Percentiles rank a stretch among this genome's conserved stretches.
These are phyloP conservation scores for Sarcomyxa edulis DNA, from an alignment of 768 basidiomycete genomes.

Conservation along the genomic window DNA sequence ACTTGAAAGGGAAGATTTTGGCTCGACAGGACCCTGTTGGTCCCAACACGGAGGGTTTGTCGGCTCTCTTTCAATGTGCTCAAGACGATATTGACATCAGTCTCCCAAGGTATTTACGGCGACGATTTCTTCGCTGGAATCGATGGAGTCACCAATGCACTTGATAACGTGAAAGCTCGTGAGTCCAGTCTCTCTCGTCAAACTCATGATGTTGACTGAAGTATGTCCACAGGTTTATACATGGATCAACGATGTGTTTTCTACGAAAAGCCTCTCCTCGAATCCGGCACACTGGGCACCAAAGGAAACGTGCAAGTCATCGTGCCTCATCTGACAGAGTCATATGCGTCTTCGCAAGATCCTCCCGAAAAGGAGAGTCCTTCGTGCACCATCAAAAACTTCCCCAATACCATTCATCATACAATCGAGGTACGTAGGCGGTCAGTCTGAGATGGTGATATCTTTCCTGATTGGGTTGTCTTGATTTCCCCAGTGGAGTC, in stretches of 20 bases:
- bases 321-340: slow-evolving; percentile 91
- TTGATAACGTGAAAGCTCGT: slow-evolving; percentile 97
- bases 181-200: slow-evolving; percentile 22
- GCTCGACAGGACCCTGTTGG: slow-evolving; percentile 94
- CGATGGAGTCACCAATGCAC: slow-evolving; percentile 94
- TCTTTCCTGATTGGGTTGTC: not conserved
- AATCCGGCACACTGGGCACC: slow-evolving; percentile 96
- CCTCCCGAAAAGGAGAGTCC: slow-evolving; percentile 98
- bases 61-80: not conserved
- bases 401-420: slow-evolving; percentile 96
- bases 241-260: slow-evolving; percentile 99
- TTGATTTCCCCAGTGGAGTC: slow-evolving; percentile 66
- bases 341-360: slow-evolving; percentile 96
- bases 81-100: slow-evolving; percentile 45
- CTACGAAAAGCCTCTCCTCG: slow-evolving; percentile 91
- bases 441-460: no score
- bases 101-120: slow-evolving; percentile 76
- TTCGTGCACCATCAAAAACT: slow-evolving; percentile 97
- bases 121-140: slow-evolving; percentile 84
- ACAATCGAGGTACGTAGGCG: slow-evolving; percentile 84
- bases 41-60: slow-evolving; percentile 84
- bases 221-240: slow-evolving; percentile 69
- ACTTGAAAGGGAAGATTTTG: slow-evolving; percentile 77
- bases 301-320: slow-evolving; percentile 98
- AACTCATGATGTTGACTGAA: slow-evolving; percentile 6